phyloP scores from a whole-genome alignment of 768 basidiomycete species.

The Kwoniella europaea region DNA sequence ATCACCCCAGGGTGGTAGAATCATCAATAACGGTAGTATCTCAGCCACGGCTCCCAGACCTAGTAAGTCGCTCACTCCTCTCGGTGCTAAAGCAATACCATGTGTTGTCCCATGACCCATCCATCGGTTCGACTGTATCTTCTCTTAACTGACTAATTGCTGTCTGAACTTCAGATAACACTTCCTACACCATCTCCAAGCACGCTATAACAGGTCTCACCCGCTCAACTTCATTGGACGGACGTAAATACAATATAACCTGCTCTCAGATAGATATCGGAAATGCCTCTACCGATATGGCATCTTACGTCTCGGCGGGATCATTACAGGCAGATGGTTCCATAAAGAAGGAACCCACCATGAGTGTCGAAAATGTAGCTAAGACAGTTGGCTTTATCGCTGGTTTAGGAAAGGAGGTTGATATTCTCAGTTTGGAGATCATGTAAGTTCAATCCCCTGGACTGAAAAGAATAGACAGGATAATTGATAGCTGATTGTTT shows the following conservation, averaged over 20 bases:
- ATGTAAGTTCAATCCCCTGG: constrained; percentile 65
- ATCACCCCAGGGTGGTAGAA: constrained; percentile 73
- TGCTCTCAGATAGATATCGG: constrained; percentile 85
- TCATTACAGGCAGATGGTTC: constrained; percentile 73
- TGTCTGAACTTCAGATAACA: constrained; percentile 48
- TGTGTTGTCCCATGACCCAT: too few relatives aligned
- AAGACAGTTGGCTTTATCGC: constrained; percentile 74
- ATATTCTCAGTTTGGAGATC: constrained; percentile 73
- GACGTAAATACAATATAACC: constrained; percentile 72
- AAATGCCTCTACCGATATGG: constrained; percentile 73
- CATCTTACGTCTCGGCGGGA: constrained; percentile 63
- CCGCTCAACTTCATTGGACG: constrained; percentile 76
- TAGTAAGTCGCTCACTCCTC: constrained; percentile 38
- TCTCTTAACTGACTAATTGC: neutral
- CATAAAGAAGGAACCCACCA: constrained; percentile 65
- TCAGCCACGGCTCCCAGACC: constrained; percentile 56
- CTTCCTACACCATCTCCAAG: constrained; percentile 76
- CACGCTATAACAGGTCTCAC: constrained; percentile 80
- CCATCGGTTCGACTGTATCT: too few relatives aligned
- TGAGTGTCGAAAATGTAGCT: constrained; percentile 75
- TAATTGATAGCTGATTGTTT: neutral
- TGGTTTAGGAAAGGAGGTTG: constrained; percentile 69
- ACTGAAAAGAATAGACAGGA: neutral
- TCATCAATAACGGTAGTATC: constrained; percentile 78
- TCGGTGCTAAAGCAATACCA: too few relatives aligned